Base-by-base conservation (phyloP, 2,329 filamentous ascomycete genomes). In the Penicillium freii region DNA sequence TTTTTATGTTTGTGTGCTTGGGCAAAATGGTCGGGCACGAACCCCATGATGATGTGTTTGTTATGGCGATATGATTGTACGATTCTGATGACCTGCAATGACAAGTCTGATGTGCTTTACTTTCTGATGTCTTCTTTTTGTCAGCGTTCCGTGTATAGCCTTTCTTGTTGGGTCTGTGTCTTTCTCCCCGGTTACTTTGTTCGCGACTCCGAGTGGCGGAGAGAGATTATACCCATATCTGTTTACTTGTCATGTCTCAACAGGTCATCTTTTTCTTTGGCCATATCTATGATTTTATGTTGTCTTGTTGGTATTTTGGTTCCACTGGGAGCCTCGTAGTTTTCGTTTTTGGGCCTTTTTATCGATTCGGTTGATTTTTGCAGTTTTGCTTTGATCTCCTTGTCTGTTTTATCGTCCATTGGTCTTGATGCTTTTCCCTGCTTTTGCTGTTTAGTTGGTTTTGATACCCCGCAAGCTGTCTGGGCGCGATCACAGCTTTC, bases 71-170 rank as follows among this genome's bases (percentile, higher is more conserved):
- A 71, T 67, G 69, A 70, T 68, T 71, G 69, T 71, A 71, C 66
- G 69, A 71, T 68, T 70, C 66, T 69, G 67, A 71, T 69, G 69
- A 71, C 68, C 67, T 67, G 61, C 63, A 63, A 70, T 65, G 63
- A 69, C 63, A 63, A 66, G 60, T 61, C 56, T 54, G 58, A 62
- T 62, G 59, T 65, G 55, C 53, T 58, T 60, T 57, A 51, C 50
- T 54, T 59, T 56, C 47, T 53, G 51, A 53, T 60, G 49, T 60
- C 52, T 56, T 43, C 29, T 47, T 56, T 57, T 44, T 62, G 53
- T 51, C 59, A 61, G 59, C 59, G 59, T 55, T 60, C 55, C 38
- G 38, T 62, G 57, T 62, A 60, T 60, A 60, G 55, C 42, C 57
- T 54, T 50, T 57, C 27, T 46, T 52, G 42, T 43, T 56, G 58